Percentiles rank a stretch among this genome's conserved stretches.
These are phyloP conservation scores for Lentinula boryana DNA, from an alignment of 768 basidiomycete species.

Conservation along the genomic window DNA sequence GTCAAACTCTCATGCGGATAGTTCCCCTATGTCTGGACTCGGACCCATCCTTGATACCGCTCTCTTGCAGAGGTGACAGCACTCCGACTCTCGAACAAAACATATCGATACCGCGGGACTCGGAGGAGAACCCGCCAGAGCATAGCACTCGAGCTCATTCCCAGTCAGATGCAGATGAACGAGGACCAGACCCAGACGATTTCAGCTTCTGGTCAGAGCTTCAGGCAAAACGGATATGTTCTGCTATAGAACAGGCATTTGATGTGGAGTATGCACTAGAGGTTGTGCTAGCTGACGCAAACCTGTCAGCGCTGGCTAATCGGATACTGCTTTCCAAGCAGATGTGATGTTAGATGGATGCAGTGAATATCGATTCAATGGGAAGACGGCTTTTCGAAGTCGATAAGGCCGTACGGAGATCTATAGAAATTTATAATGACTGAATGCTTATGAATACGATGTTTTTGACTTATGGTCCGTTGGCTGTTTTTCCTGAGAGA, in stretches of 20 bases:
- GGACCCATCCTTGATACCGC: slow-evolving; percentile 76
- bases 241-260: slow-evolving; percentile 75
- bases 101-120: background rate
- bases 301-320: slow-evolving; percentile 77
- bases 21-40: slow-evolving; percentile 85
- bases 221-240: slow-evolving; percentile 87
- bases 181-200: slow-evolving; percentile 77
- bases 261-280: slow-evolving; percentile 85
- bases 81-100: slow-evolving; percentile 13
- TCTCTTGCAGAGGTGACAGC: slow-evolving; percentile 45
- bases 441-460: no score
- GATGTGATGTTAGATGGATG: slow-evolving; percentile 26
- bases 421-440: no score
- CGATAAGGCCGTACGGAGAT: no score
- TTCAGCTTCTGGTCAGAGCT: slow-evolving; percentile 89
- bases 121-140: slow-evolving; percentile 12
- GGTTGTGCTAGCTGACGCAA: slow-evolving; percentile 92
- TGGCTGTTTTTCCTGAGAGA: no score
- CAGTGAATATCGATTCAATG: background rate
- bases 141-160: background rate
- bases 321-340: slow-evolving; percentile 77
- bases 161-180: slow-evolving; percentile 16
- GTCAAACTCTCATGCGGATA: slow-evolving; percentile 61
- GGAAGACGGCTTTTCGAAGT: no score
- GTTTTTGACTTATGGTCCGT: no score